Evolutionary conservation across 495 filamentous ascomycete species (phyloP).

Genomic region (Aspergillus avenaceus): DNA sequence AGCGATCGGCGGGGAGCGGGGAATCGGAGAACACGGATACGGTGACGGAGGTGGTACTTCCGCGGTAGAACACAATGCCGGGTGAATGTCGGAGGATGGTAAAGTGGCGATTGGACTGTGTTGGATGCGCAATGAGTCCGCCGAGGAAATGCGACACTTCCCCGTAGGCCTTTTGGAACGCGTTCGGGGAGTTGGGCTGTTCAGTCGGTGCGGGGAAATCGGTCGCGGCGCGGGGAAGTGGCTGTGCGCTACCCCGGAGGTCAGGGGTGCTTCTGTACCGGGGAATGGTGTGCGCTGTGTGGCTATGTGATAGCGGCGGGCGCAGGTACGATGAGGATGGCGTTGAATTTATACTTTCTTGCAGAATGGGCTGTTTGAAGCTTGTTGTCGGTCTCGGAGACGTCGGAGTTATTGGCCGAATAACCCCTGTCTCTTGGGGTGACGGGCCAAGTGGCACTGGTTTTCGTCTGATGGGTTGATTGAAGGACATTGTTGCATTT

Average conservation of each 20-base stretch:
- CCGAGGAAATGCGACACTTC: conserved; percentile 61
- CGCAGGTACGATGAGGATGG: not conserved
- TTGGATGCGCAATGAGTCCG: conserved; percentile 58
- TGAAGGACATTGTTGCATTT: not conserved
- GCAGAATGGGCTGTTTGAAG: not conserved
- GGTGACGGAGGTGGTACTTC: conserved; percentile 55
- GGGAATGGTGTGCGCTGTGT: not conserved
- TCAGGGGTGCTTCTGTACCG: not conserved
- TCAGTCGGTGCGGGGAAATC: not conserved
- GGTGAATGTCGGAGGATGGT: conserved; percentile 64
- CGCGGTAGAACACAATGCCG: conserved; percentile 59
- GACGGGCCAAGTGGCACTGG: not conserved
- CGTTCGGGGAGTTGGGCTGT: not conserved
- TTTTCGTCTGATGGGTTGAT: not conserved
- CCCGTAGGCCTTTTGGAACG: conserved; percentile 41
- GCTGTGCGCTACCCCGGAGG: not conserved
- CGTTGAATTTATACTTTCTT: not conserved
- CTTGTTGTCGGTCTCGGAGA: not conserved
- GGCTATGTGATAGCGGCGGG: not conserved
- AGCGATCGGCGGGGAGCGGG: conserved; percentile 52
- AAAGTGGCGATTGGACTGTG: conserved; percentile 61
- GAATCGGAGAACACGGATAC: conserved; percentile 58
- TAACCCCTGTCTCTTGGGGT: not conserved
- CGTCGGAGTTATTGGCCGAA: not conserved
- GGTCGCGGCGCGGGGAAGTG: not conserved